Evolutionary conservation across 1,284 basidiomycete genomes (phyloP).

Genomic region (Fomitopsis palustris): DNA sequence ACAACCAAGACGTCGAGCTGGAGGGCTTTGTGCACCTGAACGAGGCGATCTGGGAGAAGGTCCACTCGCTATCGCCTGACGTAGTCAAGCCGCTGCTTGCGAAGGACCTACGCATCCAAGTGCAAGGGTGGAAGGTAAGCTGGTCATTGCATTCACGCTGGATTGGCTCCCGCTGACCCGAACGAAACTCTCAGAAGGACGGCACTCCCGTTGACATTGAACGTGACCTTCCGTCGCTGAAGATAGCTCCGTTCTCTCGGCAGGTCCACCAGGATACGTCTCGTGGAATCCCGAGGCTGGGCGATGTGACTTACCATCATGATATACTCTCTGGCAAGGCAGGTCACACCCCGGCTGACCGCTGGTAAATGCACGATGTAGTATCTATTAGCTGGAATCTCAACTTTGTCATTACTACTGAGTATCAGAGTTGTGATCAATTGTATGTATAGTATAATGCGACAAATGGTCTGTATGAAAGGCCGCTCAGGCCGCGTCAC

Average conservation of each 20-base stretch:
- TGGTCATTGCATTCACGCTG: background rate
- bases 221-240: constrained; percentile 7
- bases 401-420: too few species aligned
- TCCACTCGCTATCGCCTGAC: constrained; percentile 30
- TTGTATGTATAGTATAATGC: background rate
- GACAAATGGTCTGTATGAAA: too few species aligned
- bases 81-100: constrained; percentile 34
- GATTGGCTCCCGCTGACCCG: background rate
- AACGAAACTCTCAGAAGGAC: background rate
- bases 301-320: constrained; percentile 1
- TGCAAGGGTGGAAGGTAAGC: constrained; percentile 10
- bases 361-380: background rate
- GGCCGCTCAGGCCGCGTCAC: too few species aligned
- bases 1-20: constrained; percentile 32
- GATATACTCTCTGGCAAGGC: constrained; percentile 1
- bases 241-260: constrained; percentile 4
- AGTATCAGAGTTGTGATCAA: background rate
- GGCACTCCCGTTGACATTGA: constrained; percentile 3
- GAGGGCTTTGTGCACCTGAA: constrained; percentile 57
- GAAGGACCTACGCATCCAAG: background rate
- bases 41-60: constrained; percentile 26
- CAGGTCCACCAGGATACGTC: background rate
- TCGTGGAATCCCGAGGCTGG: background rate
- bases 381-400: too few species aligned
- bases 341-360: constrained; percentile 1